Conservation (phyloP, 148 eudicot genomes). For the Chenopodium formosanum region DNA sequence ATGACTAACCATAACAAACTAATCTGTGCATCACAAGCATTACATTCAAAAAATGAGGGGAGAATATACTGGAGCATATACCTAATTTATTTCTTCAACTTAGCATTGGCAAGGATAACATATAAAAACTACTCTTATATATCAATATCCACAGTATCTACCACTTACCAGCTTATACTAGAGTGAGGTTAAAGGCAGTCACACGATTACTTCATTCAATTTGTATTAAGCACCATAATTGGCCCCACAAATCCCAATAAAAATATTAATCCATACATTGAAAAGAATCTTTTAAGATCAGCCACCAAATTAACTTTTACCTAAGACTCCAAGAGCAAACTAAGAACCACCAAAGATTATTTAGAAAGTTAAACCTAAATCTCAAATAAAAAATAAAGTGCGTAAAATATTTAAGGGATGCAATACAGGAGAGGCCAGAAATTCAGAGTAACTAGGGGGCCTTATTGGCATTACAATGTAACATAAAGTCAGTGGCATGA, state of each 20-base stretch:
- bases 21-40: background rate
- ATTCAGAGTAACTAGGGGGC: background rate
- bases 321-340: background rate
- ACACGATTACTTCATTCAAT: background rate
- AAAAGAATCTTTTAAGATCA: background rate
- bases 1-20: background rate
- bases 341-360: background rate
- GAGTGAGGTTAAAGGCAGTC: too few relatives aligned
- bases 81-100: background rate
- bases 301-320: conserved; percentile 1
- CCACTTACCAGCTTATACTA: too few relatives aligned
- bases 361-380: background rate
- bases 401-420: background rate
- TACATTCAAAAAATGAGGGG: background rate
- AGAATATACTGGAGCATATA: background rate
- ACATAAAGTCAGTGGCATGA: background rate
- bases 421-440: background rate
- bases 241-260: background rate
- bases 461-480: background rate
- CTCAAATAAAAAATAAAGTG: background rate
- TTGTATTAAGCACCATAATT: background rate
- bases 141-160: background rate
- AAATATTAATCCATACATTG: background rate
- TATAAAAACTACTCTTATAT: background rate
- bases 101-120: background rate